Base-by-base conservation (phyloP, 352 stramenopile genomes). In the Pythium aquatile region DNA sequence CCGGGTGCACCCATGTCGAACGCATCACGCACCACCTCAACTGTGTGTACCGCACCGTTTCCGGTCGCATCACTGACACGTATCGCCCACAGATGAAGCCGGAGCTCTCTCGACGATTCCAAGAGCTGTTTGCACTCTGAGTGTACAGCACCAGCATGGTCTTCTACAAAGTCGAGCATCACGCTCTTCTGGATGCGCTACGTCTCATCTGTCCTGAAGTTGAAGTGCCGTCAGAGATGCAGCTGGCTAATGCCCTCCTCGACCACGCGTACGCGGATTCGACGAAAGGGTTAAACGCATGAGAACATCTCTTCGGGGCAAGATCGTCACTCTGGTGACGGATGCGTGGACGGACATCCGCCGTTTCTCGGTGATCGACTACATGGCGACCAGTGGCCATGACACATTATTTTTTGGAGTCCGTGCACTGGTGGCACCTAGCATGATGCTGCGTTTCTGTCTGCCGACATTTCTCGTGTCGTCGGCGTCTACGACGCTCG, bases 311-410 rank as follows among this genome's bases (percentile, higher is more conserved):
- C 54, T 49, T 8, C 13, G 11, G 10, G 54, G 35, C 17, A 32
- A 49, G 37, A 32, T 49, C 32, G 10, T 16, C 14, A 59, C 54
- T 35, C 10, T 59, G 1, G 17, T 28, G 10, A 48, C 54, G 3
- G 54, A 33, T n/a, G 54, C 54, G 35, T 59, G 54, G 54, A 59
- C 54, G 10, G 54, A 59, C 30, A 35, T 59, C 6, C 29, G 30
- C 20, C 5, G 33, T 11, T 16, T 17, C 10, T 47, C 33, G 8
- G 54, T 59, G 9, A 59, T 59, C 35, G 49, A 49, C 33, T 59
- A 59, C 54, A 48, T 59, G 33, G 33, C 35, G 4, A 20, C 32
- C 24, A 32, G 16, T 33, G 16, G 32, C 14, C 32, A 59, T 2
- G 20, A 49, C 32, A 49, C 54, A n/a, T 8, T 49, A 35, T 24